phyloP scores from a whole-genome alignment of 2,329 filamentous ascomycete genomes.

The Scedosporium boydii region DNA sequence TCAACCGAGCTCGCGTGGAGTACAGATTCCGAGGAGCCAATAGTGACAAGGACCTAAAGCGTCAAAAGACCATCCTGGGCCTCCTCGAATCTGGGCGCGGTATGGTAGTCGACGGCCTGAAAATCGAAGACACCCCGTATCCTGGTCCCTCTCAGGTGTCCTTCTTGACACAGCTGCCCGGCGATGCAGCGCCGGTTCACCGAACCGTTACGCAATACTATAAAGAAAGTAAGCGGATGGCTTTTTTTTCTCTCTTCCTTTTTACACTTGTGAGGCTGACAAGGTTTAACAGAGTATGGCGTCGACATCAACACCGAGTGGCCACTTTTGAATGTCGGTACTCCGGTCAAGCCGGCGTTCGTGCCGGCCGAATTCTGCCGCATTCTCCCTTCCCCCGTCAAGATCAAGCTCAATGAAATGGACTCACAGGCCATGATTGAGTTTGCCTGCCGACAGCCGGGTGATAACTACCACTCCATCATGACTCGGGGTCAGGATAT shows the following conservation, averaged over 20 bases:
- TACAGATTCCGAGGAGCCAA: constrained; percentile 9
- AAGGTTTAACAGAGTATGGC: constrained; percentile 21
- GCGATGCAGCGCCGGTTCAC: background rate
- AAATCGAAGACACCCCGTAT: background rate
- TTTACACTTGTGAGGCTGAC: background rate
- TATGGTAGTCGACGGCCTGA: background rate
- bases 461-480: constrained; percentile 59
- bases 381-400: constrained; percentile 47
- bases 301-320: constrained; percentile 22
- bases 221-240: background rate
- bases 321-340: constrained; percentile 61
- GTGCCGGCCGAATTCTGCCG: constrained; percentile 57
- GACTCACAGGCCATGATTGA: constrained; percentile 63
- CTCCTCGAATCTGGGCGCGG: background rate
- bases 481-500: constrained; percentile 43
- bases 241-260: too few species aligned
- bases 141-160: background rate
- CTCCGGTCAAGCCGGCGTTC: constrained; percentile 44
- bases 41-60: constrained; percentile 3
- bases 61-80: constrained; percentile 4
- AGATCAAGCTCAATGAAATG: constrained; percentile 39
- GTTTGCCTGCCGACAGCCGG: constrained; percentile 60
- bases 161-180: background rate
- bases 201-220: background rate
- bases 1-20: constrained; percentile 12